These are phyloP conservation scores for Quercus glauca DNA, from an alignment of 306 rosid species.

Conservation along the genomic window DNA sequence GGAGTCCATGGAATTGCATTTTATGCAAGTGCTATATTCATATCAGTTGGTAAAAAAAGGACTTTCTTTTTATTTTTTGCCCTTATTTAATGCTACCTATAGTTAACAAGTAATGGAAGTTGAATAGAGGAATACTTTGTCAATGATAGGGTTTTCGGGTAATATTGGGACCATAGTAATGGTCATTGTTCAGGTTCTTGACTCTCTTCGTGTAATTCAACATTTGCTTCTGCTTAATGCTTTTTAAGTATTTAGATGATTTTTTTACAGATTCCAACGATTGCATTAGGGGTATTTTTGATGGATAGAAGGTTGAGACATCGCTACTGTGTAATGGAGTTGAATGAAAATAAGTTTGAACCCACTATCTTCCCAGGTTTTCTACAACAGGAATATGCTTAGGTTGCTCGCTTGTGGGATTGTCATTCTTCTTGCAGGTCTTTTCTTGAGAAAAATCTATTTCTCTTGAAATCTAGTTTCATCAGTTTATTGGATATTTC, in stretches of 20 bases:
- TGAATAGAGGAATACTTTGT: no score
- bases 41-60: no score
- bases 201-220: no score
- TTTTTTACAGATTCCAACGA: constrained; percentile 59
- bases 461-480: background rate
- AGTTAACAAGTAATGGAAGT: no score
- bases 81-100: no score
- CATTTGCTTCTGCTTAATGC: no score
- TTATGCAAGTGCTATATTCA: no score
- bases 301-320: constrained; percentile 32
- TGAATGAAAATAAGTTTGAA: constrained; percentile 11
- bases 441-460: constrained; percentile 18
- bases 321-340: background rate
- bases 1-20: no score
- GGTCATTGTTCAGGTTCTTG: no score
- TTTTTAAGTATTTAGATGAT: background rate
- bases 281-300: constrained; percentile 51
- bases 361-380: constrained; percentile 25
- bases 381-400: constrained; percentile 73
- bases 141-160: no score
- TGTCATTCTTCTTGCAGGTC: constrained; percentile 63
- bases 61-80: no score
- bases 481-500: background rate
- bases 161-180: no score
- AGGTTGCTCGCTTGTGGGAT: constrained; percentile 54